Evolutionary conservation across 192 early-diverging fungal genomes (phyloP), one percentile per base, ranked within the genome.

Genomic region (Chytriomyces confervae): DNA sequence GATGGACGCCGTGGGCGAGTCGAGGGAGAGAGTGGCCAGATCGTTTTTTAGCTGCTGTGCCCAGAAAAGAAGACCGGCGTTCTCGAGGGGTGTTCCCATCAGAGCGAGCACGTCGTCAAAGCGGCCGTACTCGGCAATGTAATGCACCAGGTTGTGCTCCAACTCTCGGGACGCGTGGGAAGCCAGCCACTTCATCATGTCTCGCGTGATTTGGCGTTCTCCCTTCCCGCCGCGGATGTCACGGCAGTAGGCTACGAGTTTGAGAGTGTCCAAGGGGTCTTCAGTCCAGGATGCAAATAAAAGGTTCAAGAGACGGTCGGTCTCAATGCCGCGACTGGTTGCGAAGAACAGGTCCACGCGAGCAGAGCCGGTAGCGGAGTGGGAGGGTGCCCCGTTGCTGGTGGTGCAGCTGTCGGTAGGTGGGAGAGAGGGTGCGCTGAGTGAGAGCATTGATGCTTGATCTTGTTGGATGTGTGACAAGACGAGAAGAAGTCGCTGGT

Each of bases 301-400:
- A 10, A 75, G 74, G 3, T 9, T 18, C 9, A 47, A 6, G 46
- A 75, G 62, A 8, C 66, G 63, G 46, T 9, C 20, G 5, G 8
- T 7, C 10, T 65, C 63, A 47, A 67, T 69, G n/a, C 50, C 66
- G 62, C 74, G 74, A 16, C 62, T 51, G 16, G 74, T 20, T 3
- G 63, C 66, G 74, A 69, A 75, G 62, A 75, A 75, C n/a, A 75
- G 62, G 66, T 75, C 74, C 5, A 75, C 62, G 62, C 60, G 74
- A 3, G 74, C 74, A 23, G 2, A 29, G 27, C 74, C 74, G 13
- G 74, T 75, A 8, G 24, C 47, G 20, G 74, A 43, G 51, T 67
- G 74, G 23, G 74, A 75, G 65, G 36, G 27, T 8, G 74, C 74
- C n/a, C 74, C 74, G 74, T 75, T 75, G 65, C 74, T 69, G 20